These are phyloP conservation scores for Coix lacrymajobi DNA, from an alignment of 176 grass and related monocot genomes.

Conservation along the genomic window DNA sequence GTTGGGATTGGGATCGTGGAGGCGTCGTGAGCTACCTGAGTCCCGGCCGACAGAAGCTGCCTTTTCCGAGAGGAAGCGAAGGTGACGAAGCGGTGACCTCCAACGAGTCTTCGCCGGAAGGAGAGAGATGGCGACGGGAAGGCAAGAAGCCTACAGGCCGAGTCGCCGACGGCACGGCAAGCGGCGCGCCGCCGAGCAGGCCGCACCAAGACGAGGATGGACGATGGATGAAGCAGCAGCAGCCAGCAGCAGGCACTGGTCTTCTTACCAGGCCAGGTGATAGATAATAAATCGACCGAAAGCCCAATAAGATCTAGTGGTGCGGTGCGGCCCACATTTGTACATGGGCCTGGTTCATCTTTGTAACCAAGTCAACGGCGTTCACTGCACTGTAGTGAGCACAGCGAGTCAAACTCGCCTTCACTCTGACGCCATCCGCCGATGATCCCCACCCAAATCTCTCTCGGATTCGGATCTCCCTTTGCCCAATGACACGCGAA, in stretches of 20 bases:
- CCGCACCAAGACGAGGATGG: not conserved
- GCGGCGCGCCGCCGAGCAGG: no score
- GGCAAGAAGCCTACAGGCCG: not conserved
- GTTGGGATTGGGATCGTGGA: not conserved
- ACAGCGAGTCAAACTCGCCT: conserved; percentile 11
- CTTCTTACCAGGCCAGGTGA: not conserved
- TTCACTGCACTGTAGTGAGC: not conserved
- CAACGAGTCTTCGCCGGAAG: not conserved
- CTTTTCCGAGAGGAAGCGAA: not conserved
- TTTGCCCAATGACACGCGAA: not conserved
- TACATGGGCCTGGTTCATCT: not conserved
- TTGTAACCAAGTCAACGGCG: not conserved
- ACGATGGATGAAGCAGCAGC: not conserved
- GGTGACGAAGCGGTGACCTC: not conserved
- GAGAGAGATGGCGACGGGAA: not conserved
- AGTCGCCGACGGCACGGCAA: no score
- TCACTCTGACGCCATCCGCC: not conserved
- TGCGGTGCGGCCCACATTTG: not conserved
- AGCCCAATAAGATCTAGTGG: not conserved
- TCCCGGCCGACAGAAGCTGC: not conserved
- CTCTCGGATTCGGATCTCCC: not conserved
- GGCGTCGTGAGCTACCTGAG: not conserved
- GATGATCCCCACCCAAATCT: conserved; percentile 5
- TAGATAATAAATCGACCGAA: not conserved
- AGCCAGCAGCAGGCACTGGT: not conserved